Conservation (phyloP, 2,329 filamentous ascomycete species). For the Knufia petricola region DNA sequence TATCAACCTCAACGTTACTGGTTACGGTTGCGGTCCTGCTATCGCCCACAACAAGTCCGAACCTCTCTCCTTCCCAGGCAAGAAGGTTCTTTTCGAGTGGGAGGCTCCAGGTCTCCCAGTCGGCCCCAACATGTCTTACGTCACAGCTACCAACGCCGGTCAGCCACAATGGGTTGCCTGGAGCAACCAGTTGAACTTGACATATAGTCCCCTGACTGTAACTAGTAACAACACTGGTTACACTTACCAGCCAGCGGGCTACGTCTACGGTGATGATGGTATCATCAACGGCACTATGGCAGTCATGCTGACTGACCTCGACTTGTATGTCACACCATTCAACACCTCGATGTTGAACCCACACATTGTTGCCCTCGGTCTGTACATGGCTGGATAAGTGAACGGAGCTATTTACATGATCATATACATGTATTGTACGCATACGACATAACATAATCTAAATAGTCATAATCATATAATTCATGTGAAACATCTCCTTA, state of each 20-base stretch:
- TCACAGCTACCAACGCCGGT: conserved; percentile 45
- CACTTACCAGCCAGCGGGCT: background rate
- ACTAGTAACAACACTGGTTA: conserved; percentile 37
- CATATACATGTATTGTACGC: no score
- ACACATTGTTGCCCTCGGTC: background rate
- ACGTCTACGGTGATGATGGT: conserved; percentile 39
- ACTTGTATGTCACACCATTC: conserved; percentile 44
- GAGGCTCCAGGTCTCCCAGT: conserved; percentile 58
- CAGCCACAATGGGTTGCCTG: conserved; percentile 51
- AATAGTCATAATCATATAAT: no score
- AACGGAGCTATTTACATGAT: no score
- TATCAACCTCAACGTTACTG: conserved; percentile 44
- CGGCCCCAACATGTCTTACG: conserved; percentile 74
- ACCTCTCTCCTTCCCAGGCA: conserved; percentile 65
- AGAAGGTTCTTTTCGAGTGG: conserved; percentile 62
- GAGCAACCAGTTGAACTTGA: conserved; percentile 60
- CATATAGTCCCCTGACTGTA: conserved; percentile 54
- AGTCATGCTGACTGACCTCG: conserved; percentile 60
- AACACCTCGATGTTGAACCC: conserved; percentile 1
- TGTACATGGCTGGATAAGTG: background rate
- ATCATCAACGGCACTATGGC: conserved; percentile 72
- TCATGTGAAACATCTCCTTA: no score
- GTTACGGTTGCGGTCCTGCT: conserved; percentile 52
- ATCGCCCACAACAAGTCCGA: conserved; percentile 60
- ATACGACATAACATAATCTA: no score